Conservation (phyloP, 495 filamentous ascomycete genomes). For the Penicillium coffeae region DNA sequence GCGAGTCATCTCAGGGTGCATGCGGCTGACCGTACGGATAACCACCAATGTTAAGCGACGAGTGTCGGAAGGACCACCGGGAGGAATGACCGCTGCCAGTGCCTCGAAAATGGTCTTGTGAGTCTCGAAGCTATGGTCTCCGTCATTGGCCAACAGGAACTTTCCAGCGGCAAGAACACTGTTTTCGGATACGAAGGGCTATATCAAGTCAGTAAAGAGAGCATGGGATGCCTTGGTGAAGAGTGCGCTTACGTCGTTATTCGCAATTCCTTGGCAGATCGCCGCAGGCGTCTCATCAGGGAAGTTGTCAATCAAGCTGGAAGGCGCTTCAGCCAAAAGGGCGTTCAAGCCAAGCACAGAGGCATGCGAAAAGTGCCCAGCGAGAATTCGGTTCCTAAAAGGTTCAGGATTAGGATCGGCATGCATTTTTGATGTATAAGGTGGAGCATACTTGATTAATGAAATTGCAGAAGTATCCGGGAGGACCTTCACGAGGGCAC, state of each 20-base stretch:
- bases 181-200: slow-evolving; percentile 85
- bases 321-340: slow-evolving; percentile 73
- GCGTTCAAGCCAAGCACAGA: slow-evolving; percentile 85
- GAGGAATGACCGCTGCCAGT: slow-evolving; percentile 67
- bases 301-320: slow-evolving; percentile 61
- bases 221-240: background rate
- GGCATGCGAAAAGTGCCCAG: slow-evolving; percentile 59
- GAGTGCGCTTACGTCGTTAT: slow-evolving; percentile 59
- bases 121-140: slow-evolving; percentile 51
- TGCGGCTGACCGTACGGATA: slow-evolving; percentile 75
- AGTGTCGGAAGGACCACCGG: slow-evolving; percentile 73
- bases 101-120: slow-evolving; percentile 76
- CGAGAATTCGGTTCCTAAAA: slow-evolving; percentile 67
- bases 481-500: slow-evolving; percentile 81
- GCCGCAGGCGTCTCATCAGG: slow-evolving; percentile 65
- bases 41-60: slow-evolving; percentile 87
- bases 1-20: slow-evolving; percentile 67
- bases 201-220: slow-evolving; percentile 16
- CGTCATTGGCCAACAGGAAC: slow-evolving; percentile 67
- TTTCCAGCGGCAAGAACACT: slow-evolving; percentile 93
- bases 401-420: background rate
- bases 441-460: slow-evolving; percentile 62
- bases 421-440: background rate
- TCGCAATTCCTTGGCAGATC: slow-evolving; percentile 75
- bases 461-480: slow-evolving; percentile 58